Evolutionary conservation across 169 alveolate genomes (phyloP).

Genomic region (Hepatocystis sp.): DNA sequence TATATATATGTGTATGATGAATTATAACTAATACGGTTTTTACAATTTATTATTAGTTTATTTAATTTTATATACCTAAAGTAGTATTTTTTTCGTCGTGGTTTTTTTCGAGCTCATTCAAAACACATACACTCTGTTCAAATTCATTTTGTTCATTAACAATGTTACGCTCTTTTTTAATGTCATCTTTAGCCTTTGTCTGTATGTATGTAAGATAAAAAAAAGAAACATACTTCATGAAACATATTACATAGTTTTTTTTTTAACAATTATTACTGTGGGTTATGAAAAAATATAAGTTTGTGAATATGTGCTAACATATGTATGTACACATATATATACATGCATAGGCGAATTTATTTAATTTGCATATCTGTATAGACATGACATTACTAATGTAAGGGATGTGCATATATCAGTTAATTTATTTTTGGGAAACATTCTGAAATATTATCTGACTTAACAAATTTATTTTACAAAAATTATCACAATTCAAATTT

Average conservation of each 20-base stretch:
- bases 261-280: neutral
- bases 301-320: too few species aligned
- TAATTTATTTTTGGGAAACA: constrained; percentile 63
- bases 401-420: constrained; percentile 60
- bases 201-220: constrained; percentile 2
- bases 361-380: constrained; percentile 4
- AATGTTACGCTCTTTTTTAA: constrained; percentile 26
- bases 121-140: neutral
- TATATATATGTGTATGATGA: too few species aligned
- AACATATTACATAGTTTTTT: neutral
- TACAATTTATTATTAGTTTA: too few species aligned
- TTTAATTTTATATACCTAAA: constrained; percentile 3
- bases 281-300: too few species aligned
- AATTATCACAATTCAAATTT: constrained; percentile 1
- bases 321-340: constrained; percentile 4
- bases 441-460: constrained; percentile 8
- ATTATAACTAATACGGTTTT: too few species aligned
- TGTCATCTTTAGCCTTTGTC: constrained; percentile 59
- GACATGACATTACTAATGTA: constrained; percentile 25
- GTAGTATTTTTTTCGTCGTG: constrained; percentile 15
- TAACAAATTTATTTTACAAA: constrained; percentile 9
- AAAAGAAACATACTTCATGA: constrained; percentile 2
- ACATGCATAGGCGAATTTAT: neutral
- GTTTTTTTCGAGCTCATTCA: constrained; percentile 4
- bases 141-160: constrained; percentile 17